Conservation (phyloP, 2,329 filamentous ascomycete genomes). For the Fusarium palustre region DNA sequence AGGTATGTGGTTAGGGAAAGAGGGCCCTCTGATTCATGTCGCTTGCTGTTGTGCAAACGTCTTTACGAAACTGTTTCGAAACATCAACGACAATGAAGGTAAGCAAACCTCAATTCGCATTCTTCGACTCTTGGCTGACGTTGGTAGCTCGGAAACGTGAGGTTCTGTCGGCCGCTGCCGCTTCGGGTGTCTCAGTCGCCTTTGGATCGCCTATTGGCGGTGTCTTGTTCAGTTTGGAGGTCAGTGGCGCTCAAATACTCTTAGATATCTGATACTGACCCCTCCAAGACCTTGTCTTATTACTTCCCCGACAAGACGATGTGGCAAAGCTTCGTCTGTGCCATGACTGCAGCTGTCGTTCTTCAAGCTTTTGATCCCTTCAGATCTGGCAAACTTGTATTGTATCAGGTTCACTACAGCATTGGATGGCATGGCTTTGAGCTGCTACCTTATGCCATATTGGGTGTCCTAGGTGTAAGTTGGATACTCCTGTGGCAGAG, state of each 20-base stretch:
- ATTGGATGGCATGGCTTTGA: constrained; percentile 95
- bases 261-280: constrained; percentile 4
- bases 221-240: constrained; percentile 94
- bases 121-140: constrained; percentile 2
- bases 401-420: constrained; percentile 96
- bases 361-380: constrained; percentile 95
- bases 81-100: constrained; percentile 89
- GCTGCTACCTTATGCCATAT: constrained; percentile 84
- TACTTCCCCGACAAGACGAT: constrained; percentile 99
- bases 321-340: constrained; percentile 99
- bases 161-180: constrained; percentile 90
- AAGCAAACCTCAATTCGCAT: background rate
- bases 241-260: constrained; percentile 46
- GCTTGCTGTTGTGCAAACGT: constrained; percentile 96
- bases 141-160: constrained; percentile 86
- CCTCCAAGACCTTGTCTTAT: constrained; percentile 77
- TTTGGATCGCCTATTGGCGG: constrained; percentile 95
- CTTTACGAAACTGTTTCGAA: constrained; percentile 87
- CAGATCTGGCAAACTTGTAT: constrained; percentile 91
- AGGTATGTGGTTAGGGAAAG: constrained; percentile 96
- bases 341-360: constrained; percentile 97
- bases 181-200: constrained; percentile 91
- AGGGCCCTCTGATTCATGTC: constrained; percentile 94
- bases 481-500: background rate
- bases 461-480: constrained; percentile 82